Evolutionary conservation across 2,329 filamentous ascomycete species (phyloP), one percentile per base, ranked within the genome.

Genomic region (Beauveria bassiana): DNA sequence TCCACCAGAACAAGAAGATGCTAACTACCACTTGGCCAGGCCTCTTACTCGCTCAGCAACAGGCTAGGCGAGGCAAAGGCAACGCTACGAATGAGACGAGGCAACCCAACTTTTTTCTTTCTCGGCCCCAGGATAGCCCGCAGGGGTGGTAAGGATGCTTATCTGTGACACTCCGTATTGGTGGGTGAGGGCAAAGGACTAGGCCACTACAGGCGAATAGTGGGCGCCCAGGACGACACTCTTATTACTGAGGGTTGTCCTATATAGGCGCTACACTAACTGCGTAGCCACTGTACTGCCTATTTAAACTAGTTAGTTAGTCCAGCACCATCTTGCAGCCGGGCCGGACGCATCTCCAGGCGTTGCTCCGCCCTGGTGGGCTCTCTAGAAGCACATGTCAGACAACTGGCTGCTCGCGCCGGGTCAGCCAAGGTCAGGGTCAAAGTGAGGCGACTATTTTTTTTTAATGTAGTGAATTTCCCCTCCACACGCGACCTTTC

Each of bases 361-460:
- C 38, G 18, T 24, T n/a, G 50, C 59, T 61, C 42, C 52, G 52
- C 52, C 57, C n/a, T 42, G 45, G 38, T 38, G 47, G 26, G 34
- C 26, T 22, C 45, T 34, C 22, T 18, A 38, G 31, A 63, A 64
- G 65, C 65, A 66, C 64, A 68, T 67, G 68, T 66, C 66, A 67
- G 63, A 65, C 66, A 67, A 65, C 65, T 66, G 51, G 43, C 51
- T 47, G 54, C 43, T 53, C 22, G 40, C 46, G 64, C 62, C 53
- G 64, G 65, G 67, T 66, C 64, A 66, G 64, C 51, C 57, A 51
- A 52, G 56, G 51, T 47, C 18, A 52, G 56, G 56, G 56, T 52
- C 40, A 49, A 55, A 55, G 51, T 61, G 59, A 61, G 59, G 59
- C 59, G 59, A 61, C 59, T 61, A 1, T 22, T 22, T 49, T 46